phyloP scores from a whole-genome alignment of 2,329 filamentous ascomycete genomes.

The Phyllosticta ampelicida region DNA sequence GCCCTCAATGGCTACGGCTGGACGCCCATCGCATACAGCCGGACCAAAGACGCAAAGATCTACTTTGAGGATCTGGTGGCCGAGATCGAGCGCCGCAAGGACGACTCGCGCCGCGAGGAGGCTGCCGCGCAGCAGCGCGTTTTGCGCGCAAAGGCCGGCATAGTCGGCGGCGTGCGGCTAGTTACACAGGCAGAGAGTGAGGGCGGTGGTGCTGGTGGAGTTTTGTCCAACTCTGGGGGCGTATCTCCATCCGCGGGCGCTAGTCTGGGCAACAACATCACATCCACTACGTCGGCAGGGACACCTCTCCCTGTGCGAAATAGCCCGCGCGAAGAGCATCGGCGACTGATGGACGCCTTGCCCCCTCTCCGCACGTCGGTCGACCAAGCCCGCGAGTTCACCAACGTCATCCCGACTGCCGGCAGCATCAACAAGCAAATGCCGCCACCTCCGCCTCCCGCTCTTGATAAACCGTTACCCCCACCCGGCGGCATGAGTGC shows the following conservation, averaged over 20 bases:
- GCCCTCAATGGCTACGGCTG: constrained; percentile 66
- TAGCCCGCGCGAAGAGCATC: background rate
- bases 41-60: constrained; percentile 72
- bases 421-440: background rate
- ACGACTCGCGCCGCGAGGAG: background rate
- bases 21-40: constrained; percentile 74
- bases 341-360: background rate
- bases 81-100: constrained; percentile 45
- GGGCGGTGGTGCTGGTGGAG: background rate
- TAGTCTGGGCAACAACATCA: background rate
- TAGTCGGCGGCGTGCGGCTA: constrained; percentile 23
- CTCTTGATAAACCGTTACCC: background rate
- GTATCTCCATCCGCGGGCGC: background rate
- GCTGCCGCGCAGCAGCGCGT: constrained; percentile 3
- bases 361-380: background rate
- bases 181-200: constrained; percentile 22
- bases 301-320: background rate
- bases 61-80: constrained; percentile 69
- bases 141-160: constrained; percentile 13
- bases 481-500: background rate
- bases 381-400: background rate
- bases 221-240: background rate
- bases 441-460: background rate
- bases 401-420: background rate
- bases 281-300: background rate